Percentiles rank a stretch among this genome's conserved stretches.
Evolutionary conservation across 257 asterid genomes (phyloP).

Genomic region (Avicennia marina): DNA sequence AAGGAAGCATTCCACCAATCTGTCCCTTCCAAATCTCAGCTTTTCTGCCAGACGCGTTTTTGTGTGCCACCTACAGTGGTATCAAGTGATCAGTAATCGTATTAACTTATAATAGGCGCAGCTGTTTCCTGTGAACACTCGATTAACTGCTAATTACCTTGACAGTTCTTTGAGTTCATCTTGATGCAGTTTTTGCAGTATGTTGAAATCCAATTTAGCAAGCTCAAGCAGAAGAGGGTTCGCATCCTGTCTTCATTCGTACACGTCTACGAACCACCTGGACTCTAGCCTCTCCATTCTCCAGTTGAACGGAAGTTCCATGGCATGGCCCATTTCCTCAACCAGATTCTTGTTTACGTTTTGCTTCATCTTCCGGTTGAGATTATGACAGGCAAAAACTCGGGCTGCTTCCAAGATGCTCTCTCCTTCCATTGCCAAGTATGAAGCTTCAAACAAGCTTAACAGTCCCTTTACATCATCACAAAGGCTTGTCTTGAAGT

Average conservation of each 20-base stretch:
- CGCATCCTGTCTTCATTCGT: too few relatives aligned
- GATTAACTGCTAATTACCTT: too few relatives aligned
- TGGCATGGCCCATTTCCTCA: constrained; percentile 23
- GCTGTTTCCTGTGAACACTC: background rate
- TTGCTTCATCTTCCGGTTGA: constrained; percentile 13
- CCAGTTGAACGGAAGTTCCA: constrained; percentile 31
- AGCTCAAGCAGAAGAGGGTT: too few relatives aligned
- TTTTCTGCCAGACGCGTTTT: constrained; percentile 18
- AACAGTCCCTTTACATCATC: constrained; percentile 21
- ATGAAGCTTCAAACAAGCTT: constrained; percentile 34
- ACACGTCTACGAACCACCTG: too few relatives aligned
- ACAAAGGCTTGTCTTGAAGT: constrained; percentile 9
- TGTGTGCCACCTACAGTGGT: constrained; percentile 27
- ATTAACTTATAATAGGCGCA: background rate
- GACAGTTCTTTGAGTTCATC: constrained; percentile 32
- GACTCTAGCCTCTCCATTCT: constrained; percentile 26
- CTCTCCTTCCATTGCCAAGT: constrained; percentile 25
- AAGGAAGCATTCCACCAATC: constrained; percentile 32
- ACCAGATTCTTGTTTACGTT: constrained; percentile 4
- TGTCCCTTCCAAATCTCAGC: constrained; percentile 26
- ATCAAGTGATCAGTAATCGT: background rate
- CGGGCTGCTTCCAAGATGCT: constrained; percentile 21
- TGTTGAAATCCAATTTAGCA: constrained; percentile 35
- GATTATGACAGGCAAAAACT: constrained; percentile 12
- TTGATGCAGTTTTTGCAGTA: constrained; percentile 23